Evolutionary conservation across 192 early-diverging fungal genomes (phyloP).

Genomic region (Neocallimastix lanati): DNA sequence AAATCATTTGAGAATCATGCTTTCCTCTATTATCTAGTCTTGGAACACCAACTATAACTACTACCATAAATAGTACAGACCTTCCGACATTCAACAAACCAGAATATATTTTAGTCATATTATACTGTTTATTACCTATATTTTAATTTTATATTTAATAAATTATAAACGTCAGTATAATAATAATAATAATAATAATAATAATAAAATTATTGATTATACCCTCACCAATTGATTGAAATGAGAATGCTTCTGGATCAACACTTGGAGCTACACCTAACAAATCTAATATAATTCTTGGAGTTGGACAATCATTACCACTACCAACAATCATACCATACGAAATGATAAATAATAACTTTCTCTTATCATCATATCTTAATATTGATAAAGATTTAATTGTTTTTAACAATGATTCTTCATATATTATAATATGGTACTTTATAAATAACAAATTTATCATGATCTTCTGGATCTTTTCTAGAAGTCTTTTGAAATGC

Average conservation of each 20-base stretch:
- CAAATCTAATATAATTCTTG: slow-evolving; percentile 90
- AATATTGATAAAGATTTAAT: slow-evolving; percentile 80
- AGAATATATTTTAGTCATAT: not conserved
- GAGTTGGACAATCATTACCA: slow-evolving; percentile 91
- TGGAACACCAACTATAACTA: not conserved
- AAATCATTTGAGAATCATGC: not conserved
- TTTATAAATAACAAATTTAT: slow-evolving; percentile 82
- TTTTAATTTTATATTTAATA: not conserved
- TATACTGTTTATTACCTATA: not conserved
- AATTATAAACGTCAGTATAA: no score
- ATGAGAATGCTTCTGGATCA: slow-evolving; percentile 59
- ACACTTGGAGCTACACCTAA: slow-evolving; percentile 69
- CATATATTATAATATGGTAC: slow-evolving; percentile 97
- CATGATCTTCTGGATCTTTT: slow-evolving; percentile 58
- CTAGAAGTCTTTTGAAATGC: slow-evolving; percentile 66
- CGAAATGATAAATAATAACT: slow-evolving; percentile 84
- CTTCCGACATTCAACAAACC: not conserved
- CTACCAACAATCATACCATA: slow-evolving; percentile 95
- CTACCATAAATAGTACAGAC: not conserved
- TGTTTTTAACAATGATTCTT: slow-evolving; percentile 78
- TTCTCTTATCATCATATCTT: slow-evolving; percentile 94
- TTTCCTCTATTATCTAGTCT: not conserved
- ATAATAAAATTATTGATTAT: no score
- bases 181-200: no score
- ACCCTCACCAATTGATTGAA: slow-evolving; percentile 64